Evolutionary conservation across 768 basidiomycete species (phyloP), one percentile per base, ranked within the genome.

Genomic region (Leccinum fibrillosum): DNA sequence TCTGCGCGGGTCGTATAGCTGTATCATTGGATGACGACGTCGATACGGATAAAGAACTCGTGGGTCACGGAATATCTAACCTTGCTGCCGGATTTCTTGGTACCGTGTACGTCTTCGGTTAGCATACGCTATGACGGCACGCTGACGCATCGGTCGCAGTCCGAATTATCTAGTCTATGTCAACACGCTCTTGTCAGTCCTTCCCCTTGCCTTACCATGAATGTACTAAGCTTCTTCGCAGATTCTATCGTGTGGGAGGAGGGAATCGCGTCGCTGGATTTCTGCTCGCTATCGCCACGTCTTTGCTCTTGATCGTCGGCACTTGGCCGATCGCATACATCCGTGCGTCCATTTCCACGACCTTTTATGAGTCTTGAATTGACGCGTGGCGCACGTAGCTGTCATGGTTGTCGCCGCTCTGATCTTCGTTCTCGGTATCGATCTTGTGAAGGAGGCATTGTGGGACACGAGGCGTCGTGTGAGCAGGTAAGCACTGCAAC

Each of bases 391-490:
- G 8, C 28, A 39, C 8, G 7, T 60, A 95, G 93, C 94, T 56
- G 88, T 98, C 30, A 87, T 92, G 84, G 87, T 96, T 5, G 94
- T 98, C 13, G 87, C 88, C 1, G 87, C 93, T 2, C 78, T 99
- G 55, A 98, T 98, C 61, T 95, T 94, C 63, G 94, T 97, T 9
- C 81, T 98, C 34, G 97, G 95, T 0, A 83, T 98, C 52, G 96
- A 98, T 63, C 84, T 99, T 39, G 85, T 93, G 42, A 96, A 95
- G 66, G 96, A 98, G 72, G 95, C 97, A 0, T 70, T 98, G 9
- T 98, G 95, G 95, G 96, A 99, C 74, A 95, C 95, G 10, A 78
- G 92, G 49, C 83, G 91, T 73, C 86, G 94, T 15, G 92, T 92
- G 21, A 94, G 86, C 79, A 77, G 81, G 80, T 90, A 71, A 60